Evolutionary conservation across 2,329 filamentous ascomycete genomes (phyloP).

Genomic region (Cytospora piceae): DNA sequence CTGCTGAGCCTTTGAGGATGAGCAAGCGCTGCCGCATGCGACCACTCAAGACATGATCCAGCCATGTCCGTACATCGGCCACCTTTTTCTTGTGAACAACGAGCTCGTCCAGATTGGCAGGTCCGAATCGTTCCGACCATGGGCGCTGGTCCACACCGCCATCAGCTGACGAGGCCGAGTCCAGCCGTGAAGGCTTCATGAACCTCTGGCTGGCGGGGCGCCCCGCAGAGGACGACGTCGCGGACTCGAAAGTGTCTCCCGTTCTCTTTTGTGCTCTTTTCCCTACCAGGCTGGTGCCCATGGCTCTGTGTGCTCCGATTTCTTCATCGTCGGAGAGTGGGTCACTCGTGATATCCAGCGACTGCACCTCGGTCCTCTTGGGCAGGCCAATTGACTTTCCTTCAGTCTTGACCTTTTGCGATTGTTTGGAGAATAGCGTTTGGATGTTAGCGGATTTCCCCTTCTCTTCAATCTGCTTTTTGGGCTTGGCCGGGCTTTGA

Average conservation of each 20-base stretch:
- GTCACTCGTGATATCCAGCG: conserved; percentile 55
- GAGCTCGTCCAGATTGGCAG: conserved; percentile 75
- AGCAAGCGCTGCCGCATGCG: conserved; percentile 71
- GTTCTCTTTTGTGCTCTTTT: conserved; percentile 59
- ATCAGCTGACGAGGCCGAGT: conserved; percentile 39
- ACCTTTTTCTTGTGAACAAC: conserved; percentile 96
- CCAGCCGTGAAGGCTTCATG: conserved; percentile 46
- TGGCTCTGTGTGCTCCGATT: conserved; percentile 54
- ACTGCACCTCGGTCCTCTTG: conserved; percentile 33
- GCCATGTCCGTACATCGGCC: conserved; percentile 79
- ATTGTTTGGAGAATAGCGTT: conserved; percentile 65
- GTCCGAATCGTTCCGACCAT: conserved; percentile 87
- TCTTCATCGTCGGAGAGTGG: conserved; percentile 66
- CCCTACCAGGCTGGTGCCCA: conserved; percentile 58
- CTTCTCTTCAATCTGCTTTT: conserved; percentile 51
- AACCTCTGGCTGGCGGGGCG: conserved; percentile 55
- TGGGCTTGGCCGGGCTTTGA: conserved; percentile 48
- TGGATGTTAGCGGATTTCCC: conserved; percentile 60
- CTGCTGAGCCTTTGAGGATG: conserved; percentile 86
- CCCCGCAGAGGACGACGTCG: conserved; percentile 34
- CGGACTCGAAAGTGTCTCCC: conserved; percentile 40
- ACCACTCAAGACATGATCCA: conserved; percentile 73
- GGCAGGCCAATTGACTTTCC: conserved; percentile 38
- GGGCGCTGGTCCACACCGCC: conserved; percentile 64
- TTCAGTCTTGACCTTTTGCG: conserved; percentile 50